Base-by-base conservation (phyloP, 805 yeast genomes). In the Isabelozyma rhagii region DNA sequence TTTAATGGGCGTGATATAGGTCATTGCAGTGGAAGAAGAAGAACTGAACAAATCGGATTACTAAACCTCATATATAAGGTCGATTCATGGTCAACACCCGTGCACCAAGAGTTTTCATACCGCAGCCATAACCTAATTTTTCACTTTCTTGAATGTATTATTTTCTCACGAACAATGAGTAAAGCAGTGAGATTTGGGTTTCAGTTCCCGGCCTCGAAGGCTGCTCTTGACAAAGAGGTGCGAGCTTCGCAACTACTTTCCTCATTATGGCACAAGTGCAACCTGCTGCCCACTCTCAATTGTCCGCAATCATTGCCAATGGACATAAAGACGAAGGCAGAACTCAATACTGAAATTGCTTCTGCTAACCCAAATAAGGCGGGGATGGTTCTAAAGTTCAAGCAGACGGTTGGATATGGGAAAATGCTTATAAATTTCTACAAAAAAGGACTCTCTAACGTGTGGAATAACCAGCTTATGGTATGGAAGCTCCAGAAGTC, bases 401-500 rank as follows among this genome's bases (percentile, higher is more conserved):
- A 69, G 47, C 81, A 80, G 54, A 71, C 71, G 56, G 58, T 65
- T 18, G 66, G 73, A 1, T 75, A 76, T 53, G 82, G 79, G 5
- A 76, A 77, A 56, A 54, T 67, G 2, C 54, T 82, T 41, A 56
- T 84, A 40, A 62, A 62, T 5, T 83, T 84, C 60, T 86, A 85
- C 67, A 78, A 78, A 51, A 61, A 68, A 2, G 92, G 93, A 1
- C 71, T 85, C 2, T 62, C 68, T 17, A 79, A 78, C 54, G 78
- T 84, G 0, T 83, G 85, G 81, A 52, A 62, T 1, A 81, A 82
- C 51, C 51, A 62, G 39, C 56, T 56, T 39, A 47, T 51, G 27
- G 47, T 56, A 14, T 57, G 56, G 15, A 38, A 47, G 4, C 36
- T 69, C 39, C 44, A 51, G 45, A 60, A 53, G 17, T 38, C 56